These are phyloP conservation scores for Plenodomus biglobosus DNA, from an alignment of 2,329 filamentous ascomycete genomes.

Conservation along the genomic window DNA sequence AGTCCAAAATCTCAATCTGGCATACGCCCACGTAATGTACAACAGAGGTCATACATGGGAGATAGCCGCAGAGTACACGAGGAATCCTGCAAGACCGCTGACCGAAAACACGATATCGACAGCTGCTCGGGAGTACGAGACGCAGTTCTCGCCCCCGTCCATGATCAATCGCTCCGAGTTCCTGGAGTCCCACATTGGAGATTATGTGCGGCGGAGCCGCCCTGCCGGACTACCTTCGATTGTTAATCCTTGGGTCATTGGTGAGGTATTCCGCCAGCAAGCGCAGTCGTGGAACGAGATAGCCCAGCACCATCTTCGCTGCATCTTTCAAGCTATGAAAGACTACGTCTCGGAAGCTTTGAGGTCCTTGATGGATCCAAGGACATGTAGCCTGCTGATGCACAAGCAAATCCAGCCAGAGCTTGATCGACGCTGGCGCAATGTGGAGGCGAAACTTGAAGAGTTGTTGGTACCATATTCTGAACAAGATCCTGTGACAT, in stretches of 20 bases:
- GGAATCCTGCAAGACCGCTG: not conserved
- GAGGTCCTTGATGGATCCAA: conserved; percentile 16
- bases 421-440: conserved; percentile 14
- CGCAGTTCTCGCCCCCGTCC: conserved; percentile 9
- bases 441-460: conserved; percentile 20
- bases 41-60: conserved; percentile 29
- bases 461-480: conserved; percentile 26
- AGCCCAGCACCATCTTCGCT: conserved; percentile 18
- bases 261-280: conserved; percentile 26
- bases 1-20: conserved; percentile 32
- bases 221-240: conserved; percentile 21
- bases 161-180: conserved; percentile 15
- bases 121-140: conserved; percentile 12
- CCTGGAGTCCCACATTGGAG: conserved; percentile 17
- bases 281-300: conserved; percentile 22
- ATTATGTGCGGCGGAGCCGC: conserved; percentile 20
- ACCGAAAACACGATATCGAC: not conserved
- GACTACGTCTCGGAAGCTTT: conserved; percentile 20
- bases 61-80: conserved; percentile 4
- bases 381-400: conserved; percentile 17
- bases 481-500: conserved; percentile 21
- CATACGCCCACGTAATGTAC: conserved; percentile 29
- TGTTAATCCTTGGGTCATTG: conserved; percentile 27
- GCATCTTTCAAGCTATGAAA: conserved; percentile 20
- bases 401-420: conserved; percentile 21